Base-by-base conservation (phyloP, 2,329 filamentous ascomycete species). In the Aaosphaeria pasadenensis region DNA sequence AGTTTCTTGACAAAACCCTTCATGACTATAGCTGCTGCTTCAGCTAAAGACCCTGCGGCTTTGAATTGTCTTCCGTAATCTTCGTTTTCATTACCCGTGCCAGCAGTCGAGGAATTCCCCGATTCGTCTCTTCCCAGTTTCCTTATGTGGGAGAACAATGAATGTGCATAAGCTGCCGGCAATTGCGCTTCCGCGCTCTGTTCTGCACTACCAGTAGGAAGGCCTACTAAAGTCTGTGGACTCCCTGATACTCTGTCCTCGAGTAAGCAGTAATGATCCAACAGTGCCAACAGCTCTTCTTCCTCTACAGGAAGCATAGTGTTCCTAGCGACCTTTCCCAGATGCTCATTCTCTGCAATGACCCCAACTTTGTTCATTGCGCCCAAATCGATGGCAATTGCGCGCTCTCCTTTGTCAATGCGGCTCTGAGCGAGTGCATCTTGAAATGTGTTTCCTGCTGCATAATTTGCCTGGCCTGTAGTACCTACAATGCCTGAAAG, bases 361-460 rank as follows among this genome's bases (percentile, higher is more conserved):
- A 40, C 17, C 17, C 39, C 17, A 17, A n/a, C 17, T 2, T n/a
- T 17, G 11, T 28, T 17, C n/a, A 32, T 31, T 28, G 11, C 6
- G 42, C 57, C 53, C 5, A 63, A 42, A n/a, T 57, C 56, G 33
- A 36, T 36, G 33, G 33, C 7, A 9, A 36, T n/a, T 2, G 56
- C 45, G 5, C 54, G 42, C 1, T 55, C 56, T 11, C 42, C 48
- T 7, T 55, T 53, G 5, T 52, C 48, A 4, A 35, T 13, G 28
- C 68, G 55, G 13, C 62, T 57, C 5, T 47, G 46, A 0, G 60
- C 61, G 3, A 65, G 46, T 7, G 54, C 51, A 33, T 66, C 62
- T 44, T 61, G 55, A 39, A 53, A 64, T 3, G 60, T 57, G 40
- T 57, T 58, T 5, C 53, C 63, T 7, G 55, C 58, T 0, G 55